Conservation (phyloP, 2,329 filamentous ascomycete genomes). For the Calonectria multiphialidica region DNA sequence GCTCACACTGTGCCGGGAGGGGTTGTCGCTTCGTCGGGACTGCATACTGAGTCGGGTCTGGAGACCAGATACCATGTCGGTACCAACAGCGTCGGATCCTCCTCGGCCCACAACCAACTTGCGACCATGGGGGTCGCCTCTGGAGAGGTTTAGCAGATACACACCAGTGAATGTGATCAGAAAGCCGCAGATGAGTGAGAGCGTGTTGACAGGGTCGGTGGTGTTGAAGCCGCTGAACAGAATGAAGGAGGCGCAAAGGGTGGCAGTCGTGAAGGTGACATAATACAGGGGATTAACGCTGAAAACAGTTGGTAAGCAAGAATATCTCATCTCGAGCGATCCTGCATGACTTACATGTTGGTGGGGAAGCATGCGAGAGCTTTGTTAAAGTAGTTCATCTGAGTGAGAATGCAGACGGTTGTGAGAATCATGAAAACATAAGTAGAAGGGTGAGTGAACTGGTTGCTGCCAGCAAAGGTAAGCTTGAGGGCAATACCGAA, state of each 20-base stretch:
- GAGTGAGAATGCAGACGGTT: conserved; percentile 91
- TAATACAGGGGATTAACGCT: conserved; percentile 98
- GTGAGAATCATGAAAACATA: conserved; percentile 98
- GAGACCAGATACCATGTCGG: conserved; percentile 89
- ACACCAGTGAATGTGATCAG: conserved; percentile 95
- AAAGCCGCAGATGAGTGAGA: conserved; percentile 93
- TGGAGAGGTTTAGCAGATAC: conserved; percentile 95
- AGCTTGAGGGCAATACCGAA: conserved; percentile 98
- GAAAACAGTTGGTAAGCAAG: conserved; percentile 18
- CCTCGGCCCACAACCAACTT: conserved; percentile 71
- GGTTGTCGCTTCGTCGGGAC: conserved; percentile 78
- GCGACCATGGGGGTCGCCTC: conserved; percentile 87
- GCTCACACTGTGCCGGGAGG: conserved; percentile 73
- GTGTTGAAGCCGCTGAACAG: conserved; percentile 98
- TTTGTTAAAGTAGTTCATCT: conserved; percentile 99
- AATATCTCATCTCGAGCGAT: no score
- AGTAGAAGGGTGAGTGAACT: conserved; percentile 94
- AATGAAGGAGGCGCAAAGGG: conserved; percentile 94
- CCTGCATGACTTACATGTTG: conserved; percentile 79
- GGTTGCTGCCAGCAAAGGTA: conserved; percentile 92
- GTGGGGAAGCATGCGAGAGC: conserved; percentile 96
- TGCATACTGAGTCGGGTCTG: conserved; percentile 97
- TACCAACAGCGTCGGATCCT: conserved; percentile 84
- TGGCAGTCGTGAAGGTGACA: conserved; percentile 96
- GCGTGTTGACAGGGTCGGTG: conserved; percentile 88